Base-by-base conservation (phyloP, 805 yeast species). In the Tetrapisispora iriomotensis region DNA sequence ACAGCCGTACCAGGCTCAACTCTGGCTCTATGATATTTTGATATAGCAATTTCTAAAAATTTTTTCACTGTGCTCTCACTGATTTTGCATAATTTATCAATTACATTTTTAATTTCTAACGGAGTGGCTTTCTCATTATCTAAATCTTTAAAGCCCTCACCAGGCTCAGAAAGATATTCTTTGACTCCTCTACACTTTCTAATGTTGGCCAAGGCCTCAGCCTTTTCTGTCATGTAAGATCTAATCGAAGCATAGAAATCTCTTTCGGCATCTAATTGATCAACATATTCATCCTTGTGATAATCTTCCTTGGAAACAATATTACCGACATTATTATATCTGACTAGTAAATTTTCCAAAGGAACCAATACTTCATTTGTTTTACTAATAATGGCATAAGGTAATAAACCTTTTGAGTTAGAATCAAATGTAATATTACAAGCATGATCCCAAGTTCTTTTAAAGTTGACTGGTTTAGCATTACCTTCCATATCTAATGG, bases 1-100 rank as follows among this genome's bases (percentile, higher is more conserved):
- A 92, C 97, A 2, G 98, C 98, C 4, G 98, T 92, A 45, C 97
- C 98, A 1, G 98, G 98, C 61, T 92, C 98, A 14, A 92, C 96
- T 64, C 79, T 80, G 7, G 98, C 96, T 49, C 81, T 72, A 39
- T 77, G 76, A 56, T 92, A 92, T 64, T 92, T 92, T 49, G 68
- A 66, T 43, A 90, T 70, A 49, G 96, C 83, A 50, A 82, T 74
- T 35, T 74, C 71, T 54, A 92, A 66, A 62, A 92, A 92, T 47
- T 69, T 73, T 13, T 60, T 61, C 14, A 92, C 73, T 46, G 80
- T 68, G 15, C 58, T 55, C 29, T 71, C 68, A 2, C 94, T 72
- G 32, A 92, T 77, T 54, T 82, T 80, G 46, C 73, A 65, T 24
- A 83, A 57, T 58, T 82, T 92, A 45, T 72, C 66, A 21, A 81